Percentiles rank a stretch among this genome's conserved stretches.
Evolutionary conservation across 1,284 basidiomycete species (phyloP).

Genomic region (Ustilago loliicola): DNA sequence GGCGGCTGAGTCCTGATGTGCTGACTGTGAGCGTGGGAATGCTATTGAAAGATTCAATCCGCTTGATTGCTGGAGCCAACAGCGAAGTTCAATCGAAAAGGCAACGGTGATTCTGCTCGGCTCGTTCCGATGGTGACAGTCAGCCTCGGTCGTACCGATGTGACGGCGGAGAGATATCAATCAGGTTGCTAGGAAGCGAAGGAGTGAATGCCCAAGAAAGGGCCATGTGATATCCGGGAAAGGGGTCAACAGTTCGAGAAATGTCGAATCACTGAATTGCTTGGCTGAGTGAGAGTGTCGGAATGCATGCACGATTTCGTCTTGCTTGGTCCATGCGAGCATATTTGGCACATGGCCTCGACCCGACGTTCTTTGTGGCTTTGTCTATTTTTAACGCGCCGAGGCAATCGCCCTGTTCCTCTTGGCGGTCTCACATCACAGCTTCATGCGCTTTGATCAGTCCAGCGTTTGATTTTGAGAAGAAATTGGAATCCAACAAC

Average conservation of each 20-base stretch:
- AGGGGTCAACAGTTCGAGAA: no score
- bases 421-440: slow-evolving; percentile 12
- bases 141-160: neutral
- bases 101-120: neutral
- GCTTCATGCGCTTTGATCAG: neutral
- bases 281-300: neutral
- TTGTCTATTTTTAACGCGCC: slow-evolving; percentile 10
- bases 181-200: no score
- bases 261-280: neutral
- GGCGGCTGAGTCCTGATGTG: neutral
- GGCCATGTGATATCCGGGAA: slow-evolving; percentile 25
- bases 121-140: neutral
- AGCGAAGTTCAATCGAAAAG: neutral
- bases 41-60: neutral
- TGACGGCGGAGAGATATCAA: neutral
- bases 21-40: neutral
- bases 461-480: slow-evolving; percentile 1
- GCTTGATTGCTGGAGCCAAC: neutral
- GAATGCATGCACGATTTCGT: slow-evolving; percentile 29
- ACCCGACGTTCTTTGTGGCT: no score
- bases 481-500: neutral
- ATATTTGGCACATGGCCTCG: neutral
- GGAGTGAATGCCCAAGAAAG: neutral
- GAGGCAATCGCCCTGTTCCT: neutral
- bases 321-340: slow-evolving; percentile 28